phyloP scores from a whole-genome alignment of 768 basidiomycete genomes.

The Xerocomellus chrysenteron region DNA sequence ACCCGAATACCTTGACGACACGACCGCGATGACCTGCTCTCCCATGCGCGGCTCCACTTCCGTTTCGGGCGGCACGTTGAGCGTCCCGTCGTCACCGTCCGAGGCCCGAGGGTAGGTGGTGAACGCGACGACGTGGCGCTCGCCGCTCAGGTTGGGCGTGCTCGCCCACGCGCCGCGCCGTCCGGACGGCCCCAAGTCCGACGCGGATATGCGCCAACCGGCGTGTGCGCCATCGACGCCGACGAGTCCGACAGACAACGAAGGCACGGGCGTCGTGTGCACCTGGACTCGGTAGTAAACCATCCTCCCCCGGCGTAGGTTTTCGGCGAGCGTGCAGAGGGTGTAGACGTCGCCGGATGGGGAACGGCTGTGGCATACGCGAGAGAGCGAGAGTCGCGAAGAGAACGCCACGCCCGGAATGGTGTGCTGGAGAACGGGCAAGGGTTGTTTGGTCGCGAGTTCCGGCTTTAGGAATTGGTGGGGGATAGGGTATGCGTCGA shows the following conservation, averaged over 20 bases:
- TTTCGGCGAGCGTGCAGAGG: constrained; percentile 40
- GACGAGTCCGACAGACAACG: neutral
- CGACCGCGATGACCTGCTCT: neutral
- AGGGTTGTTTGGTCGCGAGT: neutral
- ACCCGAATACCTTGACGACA: neutral
- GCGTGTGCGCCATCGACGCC: neutral
- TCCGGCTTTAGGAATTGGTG: constrained; percentile 4
- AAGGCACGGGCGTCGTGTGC: neutral
- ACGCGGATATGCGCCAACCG: neutral
- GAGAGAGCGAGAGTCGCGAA: constrained; percentile 34
- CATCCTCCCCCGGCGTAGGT: constrained; percentile 41
- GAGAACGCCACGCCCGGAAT: constrained; percentile 32
- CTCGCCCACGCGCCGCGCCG: neutral
- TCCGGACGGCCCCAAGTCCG: neutral
- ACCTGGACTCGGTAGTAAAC: constrained; percentile 39
- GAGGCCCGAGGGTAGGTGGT: neutral
- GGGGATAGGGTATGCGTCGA: constrained; percentile 40
- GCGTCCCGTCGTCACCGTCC: neutral
- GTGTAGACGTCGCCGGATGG: constrained; percentile 36
- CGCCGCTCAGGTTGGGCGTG: neutral
- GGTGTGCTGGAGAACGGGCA: constrained; percentile 17
- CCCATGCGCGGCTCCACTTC: neutral
- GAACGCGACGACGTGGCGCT: neutral
- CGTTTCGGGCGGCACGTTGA: neutral
- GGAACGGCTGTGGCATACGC: constrained; percentile 31